Evolutionary conservation across 2,329 filamentous ascomycete species (phyloP), one percentile per base, ranked within the genome.

Genomic region (Graphium sp.): DNA sequence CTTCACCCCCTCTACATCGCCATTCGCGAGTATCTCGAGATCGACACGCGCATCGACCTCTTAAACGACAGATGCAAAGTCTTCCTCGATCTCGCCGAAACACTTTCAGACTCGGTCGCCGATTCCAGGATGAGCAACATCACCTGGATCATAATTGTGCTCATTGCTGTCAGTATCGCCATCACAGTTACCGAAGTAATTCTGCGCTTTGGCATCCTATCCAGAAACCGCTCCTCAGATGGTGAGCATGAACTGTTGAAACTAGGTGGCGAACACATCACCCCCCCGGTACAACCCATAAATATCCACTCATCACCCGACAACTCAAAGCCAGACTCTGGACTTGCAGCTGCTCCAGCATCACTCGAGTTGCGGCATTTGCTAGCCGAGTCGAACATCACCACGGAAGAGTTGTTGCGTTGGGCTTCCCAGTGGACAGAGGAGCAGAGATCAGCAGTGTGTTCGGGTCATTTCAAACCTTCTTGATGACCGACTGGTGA

Each of bases 11-110:
- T 98, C 17, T 98, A 98, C 57, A 75, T 73, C 34, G 89, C 85
- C 34, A 83, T 95, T 28, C 81, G 89, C 42, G 89, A 95, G 50
- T 98, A 98, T 47, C 76, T 98, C 35, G 89, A 98, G 47, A 95
- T 98, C 49, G 87, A 92, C 45, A 83, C 79, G 6, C 82, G 89
- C 31, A 93, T 93, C 48, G 83, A 91, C 51, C 85, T 95, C 15
- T 75, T 98, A 38, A 98, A 98, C 52, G 89, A 95, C 55, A 77
- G 89, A 30, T 98, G 89, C 49, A 75, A 81, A 23, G 89, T 98
- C 28, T 98, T 98, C 55, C 68, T 98, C 12, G 89, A 98, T 50
- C 70, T 98, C 7, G 85, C 89, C 25, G 85, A 94, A 53, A 94
- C 98, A 15, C 60, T 98, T 2, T 84, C 80, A 10, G 87, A 98